Evolutionary conservation across 305 asterid genomes (phyloP), one percentile per base, ranked within the genome.

Genomic region (Fraxinus xanthoxyloides): DNA sequence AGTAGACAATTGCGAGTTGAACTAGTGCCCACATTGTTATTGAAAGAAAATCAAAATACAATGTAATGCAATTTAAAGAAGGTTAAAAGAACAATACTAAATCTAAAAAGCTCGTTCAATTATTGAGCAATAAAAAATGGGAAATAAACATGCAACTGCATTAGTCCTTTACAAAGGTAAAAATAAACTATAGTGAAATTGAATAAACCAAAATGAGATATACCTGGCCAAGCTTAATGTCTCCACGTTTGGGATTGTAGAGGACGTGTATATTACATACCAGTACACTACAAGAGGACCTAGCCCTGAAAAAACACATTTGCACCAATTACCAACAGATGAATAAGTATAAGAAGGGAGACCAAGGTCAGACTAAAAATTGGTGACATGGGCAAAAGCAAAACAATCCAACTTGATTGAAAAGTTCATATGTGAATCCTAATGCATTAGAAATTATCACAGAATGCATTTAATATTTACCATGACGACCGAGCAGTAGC

Each of bases 181-280:
- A 73, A 43, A 9, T 72, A 76, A 65, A 74, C 80, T 46, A 28
- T 6, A 67, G 36, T 12, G 74, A 28, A 67, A 26, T 28, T 26
- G 19, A 67, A 65, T 12, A n/a, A 67, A 67, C 72, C 79, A 73
- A 72, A 70, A 63, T 76, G 78, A 65, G 70, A 73, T 76, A 46
- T 85, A 94, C 98, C 98, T 94, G 98, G 54, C 97, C 97, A 85
- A 94, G 87, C 85, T 94, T 94, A 85, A 94, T 84, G 84, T 94
- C 98, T 89, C 98, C 98, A 76, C 96, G 97, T 36, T 90, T 90
- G 31, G 97, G 98, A 83, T 94, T 94, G 89, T 86, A 94, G 77
- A 94, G 97, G 72, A 89, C 94, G 81, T 94, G 98, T 84, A 85
- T 90, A 85, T 93, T 94, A 67, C 97, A 97, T 31, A 94, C 93